Conservation (phyloP, 1,284 basidiomycete genomes). For the Rugosomyces carneus region DNA sequence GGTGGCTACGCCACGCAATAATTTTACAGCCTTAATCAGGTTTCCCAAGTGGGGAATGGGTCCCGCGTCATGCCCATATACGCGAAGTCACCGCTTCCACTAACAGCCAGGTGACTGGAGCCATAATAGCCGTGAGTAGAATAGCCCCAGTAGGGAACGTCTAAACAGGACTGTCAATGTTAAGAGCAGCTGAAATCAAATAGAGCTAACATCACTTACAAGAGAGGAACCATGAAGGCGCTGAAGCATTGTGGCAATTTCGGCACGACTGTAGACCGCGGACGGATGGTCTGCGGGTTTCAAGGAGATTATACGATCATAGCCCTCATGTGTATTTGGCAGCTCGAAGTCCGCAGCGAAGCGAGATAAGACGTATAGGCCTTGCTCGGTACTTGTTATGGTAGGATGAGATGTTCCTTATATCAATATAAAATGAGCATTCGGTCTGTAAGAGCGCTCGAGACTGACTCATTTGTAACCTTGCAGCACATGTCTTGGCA, state of each 20-base stretch:
- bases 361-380: constrained; percentile 48
- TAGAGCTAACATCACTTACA: constrained; percentile 14
- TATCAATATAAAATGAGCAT: constrained; percentile 1
- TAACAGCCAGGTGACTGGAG: constrained; percentile 15
- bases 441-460: constrained; percentile 6
- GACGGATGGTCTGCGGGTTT: constrained; percentile 44
- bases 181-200: constrained; percentile 13
- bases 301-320: constrained; percentile 52
- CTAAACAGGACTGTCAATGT: constrained; percentile 19
- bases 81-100: constrained; percentile 20
- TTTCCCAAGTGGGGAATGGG: constrained; percentile 1
- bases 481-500: constrained; percentile 44
- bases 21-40: constrained; percentile 3
- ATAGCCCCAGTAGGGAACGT: constrained; percentile 19
- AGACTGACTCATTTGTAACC: constrained; percentile 43
- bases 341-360: constrained; percentile 52
- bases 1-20: constrained; percentile 12
- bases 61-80: constrained; percentile 8
- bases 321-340: constrained; percentile 53
- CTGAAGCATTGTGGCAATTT: constrained; percentile 44
- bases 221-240: constrained; percentile 40
- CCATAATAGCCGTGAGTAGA: constrained; percentile 17
- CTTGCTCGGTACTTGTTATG: constrained; percentile 51
- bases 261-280: constrained; percentile 42
- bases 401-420: constrained; percentile 66